Percentiles rank a stretch among this genome's conserved stretches.
phyloP scores from a whole-genome alignment of 352 stramenopile species.

The Blastocystis sp. region DNA sequence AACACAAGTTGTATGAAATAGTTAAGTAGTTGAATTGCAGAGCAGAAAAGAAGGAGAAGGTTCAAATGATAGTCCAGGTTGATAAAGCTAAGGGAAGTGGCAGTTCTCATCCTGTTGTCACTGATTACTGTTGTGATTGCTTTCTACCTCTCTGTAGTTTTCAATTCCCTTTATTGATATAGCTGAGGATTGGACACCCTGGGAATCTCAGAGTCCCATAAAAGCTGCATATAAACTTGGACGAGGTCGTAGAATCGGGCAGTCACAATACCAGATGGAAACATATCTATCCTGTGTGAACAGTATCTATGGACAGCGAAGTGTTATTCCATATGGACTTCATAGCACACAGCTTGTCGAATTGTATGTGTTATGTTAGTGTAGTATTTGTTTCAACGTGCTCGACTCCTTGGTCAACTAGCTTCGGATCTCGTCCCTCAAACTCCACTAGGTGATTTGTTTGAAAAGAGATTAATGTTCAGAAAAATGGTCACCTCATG shows the following conservation, averaged over 20 bases:
- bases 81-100: not conserved
- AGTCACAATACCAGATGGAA: constrained; percentile 49
- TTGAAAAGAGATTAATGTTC: not conserved
- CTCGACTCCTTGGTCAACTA: constrained; percentile 44
- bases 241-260: not conserved
- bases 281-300: constrained; percentile 34
- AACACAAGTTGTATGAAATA: not conserved
- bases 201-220: not conserved
- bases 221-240: not conserved
- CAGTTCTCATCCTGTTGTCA: too few relatives aligned
- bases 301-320: constrained; percentile 34
- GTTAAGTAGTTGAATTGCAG: not conserved
- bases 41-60: not conserved
- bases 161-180: not conserved
- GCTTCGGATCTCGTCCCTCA: not conserved
- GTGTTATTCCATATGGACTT: constrained; percentile 45
- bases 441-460: not conserved
- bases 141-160: not conserved
- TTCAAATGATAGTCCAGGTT: not conserved
- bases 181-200: not conserved
- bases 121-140: constrained; percentile 37
- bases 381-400: constrained; percentile 32
- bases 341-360: constrained; percentile 26
- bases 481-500: constrained; percentile 75
- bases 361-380: not conserved